Evolutionary conservation across 805 yeast genomes (phyloP).

Genomic region (Barnettozyma siamensis): DNA sequence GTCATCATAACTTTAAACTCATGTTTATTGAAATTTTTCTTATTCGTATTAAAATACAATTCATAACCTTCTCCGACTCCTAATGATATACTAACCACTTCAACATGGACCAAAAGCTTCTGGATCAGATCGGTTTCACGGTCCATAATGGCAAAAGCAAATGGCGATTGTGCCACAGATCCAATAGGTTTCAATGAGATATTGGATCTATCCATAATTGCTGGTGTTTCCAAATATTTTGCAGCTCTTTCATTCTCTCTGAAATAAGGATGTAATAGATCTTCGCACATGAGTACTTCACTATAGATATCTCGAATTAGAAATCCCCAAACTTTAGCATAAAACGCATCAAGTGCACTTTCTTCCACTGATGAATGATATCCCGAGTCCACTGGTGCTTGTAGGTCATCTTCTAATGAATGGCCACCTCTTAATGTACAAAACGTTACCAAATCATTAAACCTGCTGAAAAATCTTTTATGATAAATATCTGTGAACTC

Average conservation of each 20-base stretch:
- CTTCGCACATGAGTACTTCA: neutral
- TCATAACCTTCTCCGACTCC: slow-evolving; percentile 26
- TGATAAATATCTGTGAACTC: slow-evolving; percentile 7
- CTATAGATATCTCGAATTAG: neutral
- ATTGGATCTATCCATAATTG: slow-evolving; percentile 6
- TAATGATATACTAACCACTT: slow-evolving; percentile 16
- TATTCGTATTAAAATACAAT: slow-evolving; percentile 17
- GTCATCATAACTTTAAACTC: slow-evolving; percentile 14
- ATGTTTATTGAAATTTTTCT: slow-evolving; percentile 7
- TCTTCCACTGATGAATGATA: neutral
- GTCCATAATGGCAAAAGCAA: slow-evolving; percentile 21
- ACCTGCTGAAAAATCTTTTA: slow-evolving; percentile 8
- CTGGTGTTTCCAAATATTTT: slow-evolving; percentile 13
- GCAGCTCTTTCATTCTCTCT: slow-evolving; percentile 8
- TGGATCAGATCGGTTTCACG: slow-evolving; percentile 15
- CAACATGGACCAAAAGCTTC: slow-evolving; percentile 21
- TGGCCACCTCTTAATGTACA: neutral
- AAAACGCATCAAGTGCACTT: neutral
- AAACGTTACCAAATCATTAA: slow-evolving; percentile 8
- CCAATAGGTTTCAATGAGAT: slow-evolving; percentile 22
- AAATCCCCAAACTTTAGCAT: neutral
- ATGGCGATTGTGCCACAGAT: slow-evolving; percentile 18
- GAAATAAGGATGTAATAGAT: slow-evolving; percentile 4
- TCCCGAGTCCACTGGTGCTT: neutral
- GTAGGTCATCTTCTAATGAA: neutral